Evolutionary conservation across 2,329 filamentous ascomycete genomes (phyloP), one percentile per base, ranked within the genome.

Genomic region (Chrysoporthe deuterocubensis): DNA sequence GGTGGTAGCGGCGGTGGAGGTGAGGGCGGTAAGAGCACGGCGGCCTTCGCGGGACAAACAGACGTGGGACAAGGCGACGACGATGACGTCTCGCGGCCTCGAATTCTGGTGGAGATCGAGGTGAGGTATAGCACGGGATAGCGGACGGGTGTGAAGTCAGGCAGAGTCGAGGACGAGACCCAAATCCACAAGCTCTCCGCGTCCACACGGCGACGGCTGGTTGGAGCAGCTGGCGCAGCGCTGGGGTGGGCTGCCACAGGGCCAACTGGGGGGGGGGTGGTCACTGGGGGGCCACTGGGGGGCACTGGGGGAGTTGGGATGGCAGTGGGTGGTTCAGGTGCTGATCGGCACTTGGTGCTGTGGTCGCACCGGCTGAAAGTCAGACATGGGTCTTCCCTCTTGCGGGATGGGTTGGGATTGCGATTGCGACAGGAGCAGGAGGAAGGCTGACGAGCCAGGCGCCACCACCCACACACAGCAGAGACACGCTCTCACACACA

Each of bases 31-130:
- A 42, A 21, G 26, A 21, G n/a, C 11, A n/a, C 18, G 9, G 50
- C 4, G 50, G 26, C 26, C 2, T 54, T 42, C 8, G 14, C 13
- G 57, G 42, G 11, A 21, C 2, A 43, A 34, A 60, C n/a, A 40
- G 52, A 32, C 43, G 66, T 58, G 8, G 34, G 58, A 37, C 18
- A 57, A 34, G 34, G 54, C 44, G 54, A 58, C 52, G 54, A 52
- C 5, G 46, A 65, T 65, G 63, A 65, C 63, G 63, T 65, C 52
- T 59, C 43, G 43, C 57, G 40, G 26, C 26, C 37, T 50, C 44
- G 34, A n/a, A 54, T 67, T 40, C 58, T 43, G 59, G 67, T 65
- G 67, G 60, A 54, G 64, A 50, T 60, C 54, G 66, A 67, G 64
- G 46, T 48, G 43, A 46, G 37, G 26, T 16, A 34, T 32, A 61